Conservation (phyloP, 305 asterid species). For the Stenogyne calaminthoides region DNA sequence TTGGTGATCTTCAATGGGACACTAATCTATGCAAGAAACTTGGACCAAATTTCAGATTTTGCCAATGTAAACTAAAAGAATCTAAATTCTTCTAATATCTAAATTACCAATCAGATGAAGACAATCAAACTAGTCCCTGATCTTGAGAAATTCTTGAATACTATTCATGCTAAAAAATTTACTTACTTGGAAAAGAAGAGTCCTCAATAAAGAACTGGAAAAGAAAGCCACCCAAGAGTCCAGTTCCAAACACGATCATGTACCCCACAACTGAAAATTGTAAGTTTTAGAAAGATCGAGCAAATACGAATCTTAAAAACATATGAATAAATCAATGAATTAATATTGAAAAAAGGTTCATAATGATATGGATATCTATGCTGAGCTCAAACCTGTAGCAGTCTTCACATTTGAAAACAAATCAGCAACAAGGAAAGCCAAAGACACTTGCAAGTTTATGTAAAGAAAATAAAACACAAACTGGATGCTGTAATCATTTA, state of each 20-base stretch:
- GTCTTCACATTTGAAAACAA: constrained; percentile 79
- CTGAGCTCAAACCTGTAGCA: constrained; percentile 69
- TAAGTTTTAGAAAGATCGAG: constrained; percentile 22
- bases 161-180: constrained; percentile 5
- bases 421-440: constrained; percentile 90
- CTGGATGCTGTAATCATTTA: constrained; percentile 88
- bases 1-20: no score
- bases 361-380: constrained; percentile 13
- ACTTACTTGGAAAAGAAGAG: constrained; percentile 90
- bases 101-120: constrained; percentile 2
- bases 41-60: no score
- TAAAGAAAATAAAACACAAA: constrained; percentile 86
- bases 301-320: background rate
- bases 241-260: constrained; percentile 80
- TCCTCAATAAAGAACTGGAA: constrained; percentile 86
- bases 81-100: background rate
- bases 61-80: background rate
- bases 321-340: constrained; percentile 5
- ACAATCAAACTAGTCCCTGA: background rate
- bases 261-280: constrained; percentile 79
- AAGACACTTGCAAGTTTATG: constrained; percentile 87
- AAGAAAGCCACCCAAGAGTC: constrained; percentile 89
- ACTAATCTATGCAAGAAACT: no score
- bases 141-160: background rate
- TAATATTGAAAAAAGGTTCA: constrained; percentile 4